Conservation (phyloP, 768 basidiomycete genomes). For the Rhodocollybia butyracea region DNA sequence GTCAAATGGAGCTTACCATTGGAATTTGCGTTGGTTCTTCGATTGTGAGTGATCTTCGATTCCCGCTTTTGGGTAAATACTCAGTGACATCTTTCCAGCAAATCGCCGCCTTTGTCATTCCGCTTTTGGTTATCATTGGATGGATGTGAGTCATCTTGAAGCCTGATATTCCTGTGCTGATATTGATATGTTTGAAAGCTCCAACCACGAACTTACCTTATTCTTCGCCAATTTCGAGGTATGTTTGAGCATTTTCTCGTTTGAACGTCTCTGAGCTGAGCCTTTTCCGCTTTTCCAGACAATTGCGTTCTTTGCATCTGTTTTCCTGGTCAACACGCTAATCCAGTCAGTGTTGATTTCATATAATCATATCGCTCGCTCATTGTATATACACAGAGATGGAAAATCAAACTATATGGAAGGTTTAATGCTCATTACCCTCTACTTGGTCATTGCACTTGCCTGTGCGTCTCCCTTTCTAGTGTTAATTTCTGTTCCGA, state of each 20-base stretch:
- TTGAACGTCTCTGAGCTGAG: not conserved
- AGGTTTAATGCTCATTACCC: slow-evolving; percentile 71
- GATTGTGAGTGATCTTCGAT: slow-evolving; percentile 48
- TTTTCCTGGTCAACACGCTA: slow-evolving; percentile 83
- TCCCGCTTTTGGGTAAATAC: not conserved
- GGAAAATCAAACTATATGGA: slow-evolving; percentile 93
- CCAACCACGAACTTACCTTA: slow-evolving; percentile 69
- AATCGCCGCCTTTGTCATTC: slow-evolving; percentile 85
- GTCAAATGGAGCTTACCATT: slow-evolving; percentile 72
- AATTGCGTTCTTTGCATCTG: slow-evolving; percentile 80
- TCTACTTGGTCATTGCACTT: slow-evolving; percentile 80
- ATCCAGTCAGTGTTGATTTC: slow-evolving; percentile 48
- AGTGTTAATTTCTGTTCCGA: not conserved
- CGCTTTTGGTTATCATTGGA: slow-evolving; percentile 82
- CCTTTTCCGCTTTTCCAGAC: slow-evolving; percentile 44
- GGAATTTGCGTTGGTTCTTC: slow-evolving; percentile 80
- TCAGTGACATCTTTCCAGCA: too few relatives aligned
- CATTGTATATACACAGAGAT: slow-evolving; percentile 41
- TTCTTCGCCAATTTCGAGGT: slow-evolving; percentile 89
- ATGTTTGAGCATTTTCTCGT: slow-evolving; percentile 1
- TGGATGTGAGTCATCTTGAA: slow-evolving; percentile 64
- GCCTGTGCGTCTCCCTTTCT: slow-evolving; percentile 51
- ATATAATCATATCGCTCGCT: not conserved
- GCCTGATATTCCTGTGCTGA: not conserved
- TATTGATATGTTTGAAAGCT: slow-evolving; percentile 21